Conservation (phyloP, 108 stramenopile genomes). For the Bacterosira constricta region DNA sequence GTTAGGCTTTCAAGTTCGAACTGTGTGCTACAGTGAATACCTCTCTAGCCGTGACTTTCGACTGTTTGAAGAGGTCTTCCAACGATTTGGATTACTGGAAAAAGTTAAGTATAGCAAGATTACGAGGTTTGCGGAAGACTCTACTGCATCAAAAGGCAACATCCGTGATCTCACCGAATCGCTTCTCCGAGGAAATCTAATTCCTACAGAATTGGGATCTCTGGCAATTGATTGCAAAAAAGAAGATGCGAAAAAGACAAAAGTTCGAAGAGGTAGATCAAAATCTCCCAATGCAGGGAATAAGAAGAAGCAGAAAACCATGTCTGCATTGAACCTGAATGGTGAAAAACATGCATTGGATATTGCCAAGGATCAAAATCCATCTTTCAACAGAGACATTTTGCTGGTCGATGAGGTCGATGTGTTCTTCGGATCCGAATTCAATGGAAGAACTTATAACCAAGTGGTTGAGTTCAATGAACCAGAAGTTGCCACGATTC, state of each 20-base stretch:
- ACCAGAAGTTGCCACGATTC: conserved; percentile 51
- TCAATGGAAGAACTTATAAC: conserved; percentile 73
- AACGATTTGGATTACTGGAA: conserved; percentile 34
- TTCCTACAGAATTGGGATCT: too few relatives aligned
- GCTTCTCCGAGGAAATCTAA: conserved; percentile 49
- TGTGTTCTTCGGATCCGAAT: conserved; percentile 70
- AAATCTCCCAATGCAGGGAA: too few relatives aligned
- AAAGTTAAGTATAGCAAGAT: conserved; percentile 64
- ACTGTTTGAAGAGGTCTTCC: conserved; percentile 59
- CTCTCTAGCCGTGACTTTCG: conserved; percentile 56
- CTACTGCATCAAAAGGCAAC: conserved; percentile 61
- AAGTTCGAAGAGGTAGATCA: too few relatives aligned
- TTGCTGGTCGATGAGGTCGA: conserved; percentile 64
- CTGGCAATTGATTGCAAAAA: too few relatives aligned
- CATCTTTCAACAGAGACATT: too few relatives aligned
- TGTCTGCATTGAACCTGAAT: too few relatives aligned
- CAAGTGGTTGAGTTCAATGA: conserved; percentile 55
- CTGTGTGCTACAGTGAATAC: conserved; percentile 72
- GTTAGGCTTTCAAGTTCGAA: conserved; percentile 58
- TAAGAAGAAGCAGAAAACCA: too few relatives aligned
- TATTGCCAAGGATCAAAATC: too few relatives aligned
- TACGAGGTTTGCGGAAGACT: conserved; percentile 56
- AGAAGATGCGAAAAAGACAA: too few relatives aligned
- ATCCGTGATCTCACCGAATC: conserved; percentile 53
- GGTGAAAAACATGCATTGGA: too few relatives aligned